Evolutionary conservation across 176 grass and related monocot genomes (phyloP), one percentile per base, ranked within the genome.

Genomic region (Oryza longistaminata): DNA sequence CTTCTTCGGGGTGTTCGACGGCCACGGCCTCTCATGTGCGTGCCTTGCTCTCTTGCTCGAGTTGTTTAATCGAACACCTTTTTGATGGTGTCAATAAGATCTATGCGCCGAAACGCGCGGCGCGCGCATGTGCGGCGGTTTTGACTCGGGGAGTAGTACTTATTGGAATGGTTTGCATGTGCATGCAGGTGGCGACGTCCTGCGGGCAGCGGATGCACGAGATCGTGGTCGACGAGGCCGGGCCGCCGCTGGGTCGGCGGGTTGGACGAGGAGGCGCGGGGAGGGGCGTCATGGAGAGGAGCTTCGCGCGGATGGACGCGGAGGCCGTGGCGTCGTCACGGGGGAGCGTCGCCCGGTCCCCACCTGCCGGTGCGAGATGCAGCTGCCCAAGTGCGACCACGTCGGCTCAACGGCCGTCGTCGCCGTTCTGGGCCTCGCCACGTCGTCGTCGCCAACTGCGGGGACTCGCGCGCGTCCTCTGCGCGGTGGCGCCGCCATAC

Each of bases 11-110:
- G 85, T 98, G 0, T 98, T 93, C 77, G 96, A 98, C 76, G 93
- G 96, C 85, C 96, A 98, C 27, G 96, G 96, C 50, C 87, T 98
- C 93, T 0, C 96, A 98, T 87, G 96, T 98, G 64, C 85, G 88
- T 73, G 24, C 22, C 7, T 35, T 37, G 24, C 14, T 14, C 22
- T 52, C 22, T 52, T 46, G 11, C 6, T 9, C 39, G 11, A 14
- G 21, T 35, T 24, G 2, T 77, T 26, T 21, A 82, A 58, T 58
- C 53, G 7, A 58, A 58, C 12, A 21, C 40, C 22, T 43, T n/a
- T 16, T 16, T 62, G 21, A 62, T 62, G 17, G 58, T 24, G 24
- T 24, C 58, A 62, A 11, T 22, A 24, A 24, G n/a, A 27, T 64
- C 25, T 34, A 33, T 49, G 46, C 2, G 70, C 70, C 81, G 16